Base-by-base conservation (phyloP, 805 yeast genomes). In the Yarrowia divulgata region DNA sequence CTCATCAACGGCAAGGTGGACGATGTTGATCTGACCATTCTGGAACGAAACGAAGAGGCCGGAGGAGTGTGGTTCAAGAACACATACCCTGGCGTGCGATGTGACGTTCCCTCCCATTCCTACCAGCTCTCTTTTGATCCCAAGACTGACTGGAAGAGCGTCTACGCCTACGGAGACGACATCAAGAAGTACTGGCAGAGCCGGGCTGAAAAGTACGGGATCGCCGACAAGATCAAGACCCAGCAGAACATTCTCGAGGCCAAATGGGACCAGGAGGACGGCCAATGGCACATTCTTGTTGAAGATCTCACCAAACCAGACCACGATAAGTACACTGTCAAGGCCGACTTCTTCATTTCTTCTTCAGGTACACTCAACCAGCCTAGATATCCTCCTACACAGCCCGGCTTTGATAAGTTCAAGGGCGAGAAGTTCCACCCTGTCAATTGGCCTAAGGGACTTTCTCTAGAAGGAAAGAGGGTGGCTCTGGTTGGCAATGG, bases 401-500 rank as follows among this genome's bases (percentile, higher is more conserved):
- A 63, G 48, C 57, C 73, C 9, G 80, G 80, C 6, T 54, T 73
- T 5, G 71, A 73, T 2, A 70, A 70, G 35, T 79, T 75, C 39
- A 69, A 73, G 50, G 80, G 81, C 23, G 67, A 71, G 8, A 62
- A 75, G 13, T 55, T 78, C 19, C 82, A 79, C 69, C 73, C 78
- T 7, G 75, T 79, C 35, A 72, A 72, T 18, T 79, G 79, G 78
- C 75, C 79, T 52, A 72, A 70, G 14, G 72, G 70, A 9, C 70
- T 71, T 43, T 74, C 71, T 34, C 70, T 72, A 43, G 69, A 48
- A 42, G 76, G 72, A 39, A 77, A 79, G 60, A 68, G 67, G 12
- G 73, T 77, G 2, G 77, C 79, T 23, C 73, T 79, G 3, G 71
- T 79, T 16, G 81, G 82, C 1, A 74, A 72, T 58, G 78, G 80